These are phyloP conservation scores for Neonectria magnoliae DNA, from an alignment of 2,329 filamentous ascomycete species.

Conservation along the genomic window DNA sequence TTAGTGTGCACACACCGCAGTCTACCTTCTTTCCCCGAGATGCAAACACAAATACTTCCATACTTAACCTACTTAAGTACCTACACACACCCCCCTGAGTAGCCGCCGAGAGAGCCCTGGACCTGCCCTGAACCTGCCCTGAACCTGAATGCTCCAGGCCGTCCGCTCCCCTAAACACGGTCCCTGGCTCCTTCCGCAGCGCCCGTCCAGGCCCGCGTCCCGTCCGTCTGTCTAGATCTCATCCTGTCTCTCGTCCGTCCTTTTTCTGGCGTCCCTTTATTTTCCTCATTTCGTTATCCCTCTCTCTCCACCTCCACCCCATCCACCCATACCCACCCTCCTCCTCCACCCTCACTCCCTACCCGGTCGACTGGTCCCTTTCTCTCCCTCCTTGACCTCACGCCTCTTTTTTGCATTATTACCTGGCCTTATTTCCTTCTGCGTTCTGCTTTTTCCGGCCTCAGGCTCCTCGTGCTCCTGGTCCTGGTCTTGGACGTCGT, in stretches of 20 bases:
- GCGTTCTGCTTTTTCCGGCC: slow-evolving; percentile 38
- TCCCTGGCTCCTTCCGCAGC: slow-evolving; percentile 10
- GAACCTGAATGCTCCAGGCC: slow-evolving; percentile 8
- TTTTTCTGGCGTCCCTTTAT: slow-evolving; percentile 20
- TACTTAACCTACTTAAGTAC: no score
- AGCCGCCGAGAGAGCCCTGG: neutral
- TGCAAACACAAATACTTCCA: neutral
- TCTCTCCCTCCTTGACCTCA: slow-evolving; percentile 46
- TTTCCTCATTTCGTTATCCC: slow-evolving; percentile 40
- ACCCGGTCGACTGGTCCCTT: slow-evolving; percentile 44
- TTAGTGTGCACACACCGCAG: neutral
- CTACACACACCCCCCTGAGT: slow-evolving; percentile 1
- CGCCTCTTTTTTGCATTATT: slow-evolving; percentile 47
- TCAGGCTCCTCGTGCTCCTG: slow-evolving; percentile 39
- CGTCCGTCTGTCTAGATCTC: slow-evolving; percentile 7
- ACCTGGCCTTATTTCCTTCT: slow-evolving; percentile 41
- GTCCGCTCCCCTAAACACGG: slow-evolving; percentile 8
- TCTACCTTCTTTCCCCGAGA: neutral
- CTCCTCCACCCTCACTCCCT: slow-evolving; percentile 45
- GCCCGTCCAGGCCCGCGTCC: neutral
- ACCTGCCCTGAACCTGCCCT: slow-evolving; percentile 5
- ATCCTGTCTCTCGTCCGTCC: slow-evolving; percentile 9
- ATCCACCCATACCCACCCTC: slow-evolving; percentile 33
- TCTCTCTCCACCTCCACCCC: slow-evolving; percentile 37
- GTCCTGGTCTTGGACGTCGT: slow-evolving; percentile 32